Evolutionary conservation across 345 rosid genomes (phyloP).

Genomic region (Aquilaria sinensis): DNA sequence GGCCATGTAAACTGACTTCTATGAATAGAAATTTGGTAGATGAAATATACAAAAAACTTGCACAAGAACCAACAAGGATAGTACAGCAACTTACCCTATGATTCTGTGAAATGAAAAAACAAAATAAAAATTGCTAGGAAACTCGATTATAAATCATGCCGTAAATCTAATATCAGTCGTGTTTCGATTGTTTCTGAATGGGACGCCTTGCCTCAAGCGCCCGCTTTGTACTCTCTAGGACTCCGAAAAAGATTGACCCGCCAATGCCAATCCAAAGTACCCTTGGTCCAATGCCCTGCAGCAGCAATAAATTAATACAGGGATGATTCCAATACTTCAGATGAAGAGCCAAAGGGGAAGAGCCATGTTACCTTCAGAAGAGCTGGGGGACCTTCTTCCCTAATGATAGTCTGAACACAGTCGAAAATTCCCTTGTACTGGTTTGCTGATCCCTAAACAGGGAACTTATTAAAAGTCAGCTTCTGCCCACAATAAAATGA

Average conservation of each 20-base stretch:
- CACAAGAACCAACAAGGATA: too few species aligned
- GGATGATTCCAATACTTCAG: background rate
- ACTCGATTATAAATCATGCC: background rate
- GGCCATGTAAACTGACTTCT: too few species aligned
- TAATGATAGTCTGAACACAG: constrained; percentile 74
- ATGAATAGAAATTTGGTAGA: too few species aligned
- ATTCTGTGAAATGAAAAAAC: too few species aligned
- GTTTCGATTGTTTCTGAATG: constrained; percentile 19
- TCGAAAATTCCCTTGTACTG: constrained; percentile 78
- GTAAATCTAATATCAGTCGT: constrained; percentile 9
- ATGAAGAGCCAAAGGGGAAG: too few species aligned
- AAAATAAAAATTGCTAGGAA: background rate
- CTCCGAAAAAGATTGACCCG: constrained; percentile 85
- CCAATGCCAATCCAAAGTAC: constrained; percentile 93
- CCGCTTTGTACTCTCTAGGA: constrained; percentile 78
- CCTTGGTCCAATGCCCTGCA: constrained; percentile 88
- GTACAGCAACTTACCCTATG: too few species aligned
- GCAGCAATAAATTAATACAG: background rate
- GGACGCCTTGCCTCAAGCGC: constrained; percentile 54
- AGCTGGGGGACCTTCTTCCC: constrained; percentile 88
- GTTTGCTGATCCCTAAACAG: constrained; percentile 64
- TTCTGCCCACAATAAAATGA: background rate
- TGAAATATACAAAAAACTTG: too few species aligned
- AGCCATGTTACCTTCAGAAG: constrained; percentile 57
- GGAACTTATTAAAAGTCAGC: background rate